Evolutionary conservation across 441 rosid species (phyloP).

Genomic region (Manihot esculenta): DNA sequence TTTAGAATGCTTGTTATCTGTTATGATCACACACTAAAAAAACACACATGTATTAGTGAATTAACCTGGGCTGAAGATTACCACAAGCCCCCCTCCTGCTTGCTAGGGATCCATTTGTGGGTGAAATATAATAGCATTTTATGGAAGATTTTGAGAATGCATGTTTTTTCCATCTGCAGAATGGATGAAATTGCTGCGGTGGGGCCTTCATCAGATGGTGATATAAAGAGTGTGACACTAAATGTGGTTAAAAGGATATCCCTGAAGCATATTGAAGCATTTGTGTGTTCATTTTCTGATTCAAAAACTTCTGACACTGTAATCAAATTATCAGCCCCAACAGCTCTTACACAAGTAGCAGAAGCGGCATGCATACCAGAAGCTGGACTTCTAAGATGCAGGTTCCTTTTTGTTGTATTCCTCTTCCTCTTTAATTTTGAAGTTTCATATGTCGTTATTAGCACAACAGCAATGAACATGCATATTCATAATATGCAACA

Average conservation of each 20-base stretch:
- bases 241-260: constrained; percentile 37
- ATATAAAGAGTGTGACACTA: constrained; percentile 30
- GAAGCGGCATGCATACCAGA: constrained; percentile 46
- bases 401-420: constrained; percentile 24
- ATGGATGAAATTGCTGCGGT: constrained; percentile 40
- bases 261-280: constrained; percentile 37
- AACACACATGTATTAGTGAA: not conserved
- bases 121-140: constrained; percentile 2
- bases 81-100: not conserved
- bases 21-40: not conserved
- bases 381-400: constrained; percentile 61
- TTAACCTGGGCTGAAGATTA: not conserved
- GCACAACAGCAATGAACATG: not conserved
- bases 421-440: constrained; percentile 1
- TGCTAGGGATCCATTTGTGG: not conserved
- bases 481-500: not conserved
- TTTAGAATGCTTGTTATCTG: not conserved
- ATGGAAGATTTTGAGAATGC: constrained; percentile 1
- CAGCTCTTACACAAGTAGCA: constrained; percentile 40
- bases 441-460: not conserved
- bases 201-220: constrained; percentile 33
- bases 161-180: constrained; percentile 31
- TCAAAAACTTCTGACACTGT: constrained; percentile 33
- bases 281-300: constrained; percentile 43
- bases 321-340: constrained; percentile 35